Percentiles rank a stretch among this genome's conserved stretches.
These are phyloP conservation scores for Magnusiomyces suaveolens DNA, from an alignment of 1,139 yeast species.

Conservation along the genomic window DNA sequence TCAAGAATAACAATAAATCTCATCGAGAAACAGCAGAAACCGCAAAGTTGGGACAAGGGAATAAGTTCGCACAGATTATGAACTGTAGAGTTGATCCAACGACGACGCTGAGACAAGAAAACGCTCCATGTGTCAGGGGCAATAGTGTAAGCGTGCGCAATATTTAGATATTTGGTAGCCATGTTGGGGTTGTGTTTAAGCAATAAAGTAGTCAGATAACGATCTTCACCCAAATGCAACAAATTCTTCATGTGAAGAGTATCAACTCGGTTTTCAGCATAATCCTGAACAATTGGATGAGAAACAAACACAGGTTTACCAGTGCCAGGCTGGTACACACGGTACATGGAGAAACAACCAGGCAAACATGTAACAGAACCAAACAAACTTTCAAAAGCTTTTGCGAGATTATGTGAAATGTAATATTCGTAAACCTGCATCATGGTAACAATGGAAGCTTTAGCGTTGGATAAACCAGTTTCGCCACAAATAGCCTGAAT, in stretches of 20 bases:
- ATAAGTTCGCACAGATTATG: conserved; percentile 32
- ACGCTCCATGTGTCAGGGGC: conserved; percentile 32
- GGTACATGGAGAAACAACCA: conserved; percentile 36
- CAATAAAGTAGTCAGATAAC: conserved; percentile 35
- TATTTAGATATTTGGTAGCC: conserved; percentile 28
- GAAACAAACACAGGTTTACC: conserved; percentile 35
- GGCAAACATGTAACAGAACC: conserved; percentile 39
- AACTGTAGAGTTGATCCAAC: too few species aligned
- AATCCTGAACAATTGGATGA: conserved; percentile 32
- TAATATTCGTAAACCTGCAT: conserved; percentile 39
- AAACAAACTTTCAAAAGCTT: conserved; percentile 36
- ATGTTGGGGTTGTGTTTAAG: conserved; percentile 28
- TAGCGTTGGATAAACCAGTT: conserved; percentile 34
- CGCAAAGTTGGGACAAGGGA: conserved; percentile 29
- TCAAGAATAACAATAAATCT: conserved; percentile 32
- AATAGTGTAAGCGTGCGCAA: conserved; percentile 30
- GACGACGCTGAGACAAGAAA: conserved; percentile 32
- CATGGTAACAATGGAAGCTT: conserved; percentile 35
- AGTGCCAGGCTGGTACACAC: conserved; percentile 30
- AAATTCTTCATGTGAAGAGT: conserved; percentile 36
- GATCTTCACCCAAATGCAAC: conserved; percentile 37
- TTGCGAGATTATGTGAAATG: conserved; percentile 36
- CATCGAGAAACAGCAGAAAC: conserved; percentile 32
- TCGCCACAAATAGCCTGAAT: conserved; percentile 38
- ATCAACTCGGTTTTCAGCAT: conserved; percentile 34